Evolutionary conservation across 345 rosid genomes (phyloP).

Genomic region (Eucalyptus tenuipes): DNA sequence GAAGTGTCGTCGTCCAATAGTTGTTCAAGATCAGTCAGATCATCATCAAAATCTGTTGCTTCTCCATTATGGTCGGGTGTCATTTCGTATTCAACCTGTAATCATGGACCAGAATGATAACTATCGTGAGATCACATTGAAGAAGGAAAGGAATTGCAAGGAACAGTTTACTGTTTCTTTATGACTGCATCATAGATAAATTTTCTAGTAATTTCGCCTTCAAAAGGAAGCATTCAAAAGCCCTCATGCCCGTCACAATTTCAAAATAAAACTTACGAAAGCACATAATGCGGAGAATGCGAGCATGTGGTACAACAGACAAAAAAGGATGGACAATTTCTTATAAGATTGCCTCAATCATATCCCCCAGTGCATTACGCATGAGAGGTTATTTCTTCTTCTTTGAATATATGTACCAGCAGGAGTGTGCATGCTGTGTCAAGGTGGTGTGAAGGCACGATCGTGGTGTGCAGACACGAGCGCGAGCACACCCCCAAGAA

Average conservation of each 20-base stretch:
- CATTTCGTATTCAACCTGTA: conserved; percentile 21
- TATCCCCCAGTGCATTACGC: background rate
- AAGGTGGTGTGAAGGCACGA: background rate
- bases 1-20: conserved; percentile 34
- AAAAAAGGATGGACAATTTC: background rate
- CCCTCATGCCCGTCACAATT: background rate
- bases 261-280: background rate
- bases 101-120: background rate
- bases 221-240: background rate
- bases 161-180: background rate
- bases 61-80: conserved; percentile 16
- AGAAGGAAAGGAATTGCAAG: background rate
- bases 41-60: conserved; percentile 29
- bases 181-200: background rate
- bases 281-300: background rate
- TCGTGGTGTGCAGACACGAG: background rate
- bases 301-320: background rate
- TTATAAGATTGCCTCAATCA: background rate
- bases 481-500: background rate
- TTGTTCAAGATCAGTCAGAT: conserved; percentile 44
- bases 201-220: background rate
- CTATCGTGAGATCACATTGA: background rate
- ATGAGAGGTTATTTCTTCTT: background rate
- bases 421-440: background rate
- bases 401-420: background rate